Base-by-base conservation (phyloP, 75 land plant genomes). In the Pseudotsuga menziesii region DNA sequence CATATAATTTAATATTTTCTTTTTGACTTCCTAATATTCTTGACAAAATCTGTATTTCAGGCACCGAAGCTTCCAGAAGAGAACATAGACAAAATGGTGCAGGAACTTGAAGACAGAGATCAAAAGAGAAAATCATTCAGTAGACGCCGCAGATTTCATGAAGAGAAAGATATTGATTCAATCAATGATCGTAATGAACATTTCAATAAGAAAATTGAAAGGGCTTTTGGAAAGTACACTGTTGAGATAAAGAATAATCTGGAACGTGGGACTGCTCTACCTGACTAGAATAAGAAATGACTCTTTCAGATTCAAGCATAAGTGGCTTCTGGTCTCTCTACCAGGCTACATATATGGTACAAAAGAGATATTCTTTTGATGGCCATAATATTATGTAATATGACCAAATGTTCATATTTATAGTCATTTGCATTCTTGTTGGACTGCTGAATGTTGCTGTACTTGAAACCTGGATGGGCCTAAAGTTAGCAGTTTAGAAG, bases 161-260 rank as follows among this genome's bases (percentile, higher is more conserved):
- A 97, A 41, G 99, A 94, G 82, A 91, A 89, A 88, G 98, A 97
- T 77, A 84, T 97, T 76, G 98, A 97, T 80, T 94, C 98, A 2
- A 97, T 97, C 81, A 97, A 94, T 78, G 99, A 97, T 75, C 88
- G 99, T 75, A 97, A 97, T 77, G 99, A 97, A 78, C 99, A 97
- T 80, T 97, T 97, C 88, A 97, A 94, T 82, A 93, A 93, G 81
- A 97, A 97, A 88, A 97, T 97, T 78, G 99, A 97, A 81, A 82
- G 99, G 78, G 98, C 99, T 61, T 97, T 97, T 84, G 99, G 99
- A 25, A 97, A 91, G 81, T 94, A 96, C 82, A 96, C 98, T 32
- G 84, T 94, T 77, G 99, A 96, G 84, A 96, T 96, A 80, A 96
- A 96, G 81, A 96, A 96, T 86, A 96, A 96, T 80, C 85, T 96